A percentile compares a stretch with the other conserved stretches of the same genome.
These are phyloP conservation scores for Alternaria brassicicola DNA, from an alignment of 2,329 filamentous ascomycete genomes.

Conservation along the genomic window DNA sequence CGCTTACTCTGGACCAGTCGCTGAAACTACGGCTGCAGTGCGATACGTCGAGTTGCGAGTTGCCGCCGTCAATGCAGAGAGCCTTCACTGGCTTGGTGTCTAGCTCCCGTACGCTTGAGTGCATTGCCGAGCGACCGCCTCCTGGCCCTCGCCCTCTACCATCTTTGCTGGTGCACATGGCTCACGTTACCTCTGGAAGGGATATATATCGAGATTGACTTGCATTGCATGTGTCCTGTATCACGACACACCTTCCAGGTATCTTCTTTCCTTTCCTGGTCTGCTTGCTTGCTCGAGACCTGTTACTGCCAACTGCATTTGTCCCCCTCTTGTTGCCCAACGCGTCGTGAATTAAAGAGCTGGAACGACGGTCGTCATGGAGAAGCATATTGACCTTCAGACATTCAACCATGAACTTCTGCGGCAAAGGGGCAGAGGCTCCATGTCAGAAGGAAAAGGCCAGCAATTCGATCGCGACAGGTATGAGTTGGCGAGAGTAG, in stretches of 20 bases:
- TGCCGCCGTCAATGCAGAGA: slow-evolving; percentile 38
- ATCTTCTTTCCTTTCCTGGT: slow-evolving; percentile 27
- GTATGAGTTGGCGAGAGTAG: slow-evolving; percentile 45
- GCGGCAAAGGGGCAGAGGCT: slow-evolving; percentile 28
- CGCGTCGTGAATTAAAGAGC: not conserved
- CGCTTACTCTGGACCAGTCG: slow-evolving; percentile 21
- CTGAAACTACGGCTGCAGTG: slow-evolving; percentile 38
- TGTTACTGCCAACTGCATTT: slow-evolving; percentile 8
- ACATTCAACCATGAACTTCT: slow-evolving; percentile 34
- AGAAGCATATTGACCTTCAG: slow-evolving; percentile 40
- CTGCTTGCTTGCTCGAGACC: slow-evolving; percentile 18
- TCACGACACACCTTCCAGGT: slow-evolving; percentile 28
- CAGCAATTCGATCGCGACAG: slow-evolving; percentile 40
- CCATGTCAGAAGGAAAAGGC: slow-evolving; percentile 34
- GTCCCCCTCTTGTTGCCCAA: not conserved
- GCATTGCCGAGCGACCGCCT: slow-evolving; percentile 28
- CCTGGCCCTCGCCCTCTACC: slow-evolving; percentile 26
- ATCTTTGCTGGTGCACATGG: slow-evolving; percentile 41
- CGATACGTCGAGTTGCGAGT: slow-evolving; percentile 39
- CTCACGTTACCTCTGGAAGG: slow-evolving; percentile 34
- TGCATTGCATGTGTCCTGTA: slow-evolving; percentile 46
- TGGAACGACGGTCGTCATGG: slow-evolving; percentile 25
- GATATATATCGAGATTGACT: slow-evolving; percentile 44
- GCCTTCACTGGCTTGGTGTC: slow-evolving; percentile 32
- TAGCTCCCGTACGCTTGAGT: slow-evolving; percentile 21